These are phyloP conservation scores for Colletotrichum caudatum DNA, from an alignment of 2,329 filamentous ascomycete species.

Conservation along the genomic window DNA sequence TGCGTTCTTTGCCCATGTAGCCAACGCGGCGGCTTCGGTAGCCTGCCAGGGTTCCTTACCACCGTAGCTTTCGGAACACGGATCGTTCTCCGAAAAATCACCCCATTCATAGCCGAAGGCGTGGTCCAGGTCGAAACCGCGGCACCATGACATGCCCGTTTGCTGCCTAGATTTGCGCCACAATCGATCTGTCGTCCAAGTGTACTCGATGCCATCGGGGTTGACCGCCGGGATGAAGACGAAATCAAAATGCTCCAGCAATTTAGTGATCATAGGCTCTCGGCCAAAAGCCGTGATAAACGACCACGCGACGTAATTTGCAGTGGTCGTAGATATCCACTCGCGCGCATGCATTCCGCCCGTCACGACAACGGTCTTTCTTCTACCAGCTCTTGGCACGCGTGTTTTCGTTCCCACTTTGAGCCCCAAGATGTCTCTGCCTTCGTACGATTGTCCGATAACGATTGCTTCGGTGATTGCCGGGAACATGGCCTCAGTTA, in stretches of 20 bases:
- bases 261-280: slow-evolving; percentile 75
- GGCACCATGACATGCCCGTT: slow-evolving; percentile 85
- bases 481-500: slow-evolving; percentile 91
- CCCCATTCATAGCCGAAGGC: slow-evolving; percentile 86
- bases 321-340: slow-evolving; percentile 94
- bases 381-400: slow-evolving; percentile 52
- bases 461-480: slow-evolving; percentile 79
- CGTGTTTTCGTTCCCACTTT: slow-evolving; percentile 71
- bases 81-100: slow-evolving; percentile 70
- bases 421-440: slow-evolving; percentile 85
- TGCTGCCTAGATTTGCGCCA: slow-evolving; percentile 96
- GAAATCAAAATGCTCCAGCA: slow-evolving; percentile 88
- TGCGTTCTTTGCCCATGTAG: slow-evolving; percentile 86
- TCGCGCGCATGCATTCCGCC: slow-evolving; percentile 94
- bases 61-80: slow-evolving; percentile 91
- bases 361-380: slow-evolving; percentile 83
- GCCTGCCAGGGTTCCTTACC: slow-evolving; percentile 87
- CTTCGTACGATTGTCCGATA: slow-evolving; percentile 89
- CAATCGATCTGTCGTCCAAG: slow-evolving; percentile 89
- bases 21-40: slow-evolving; percentile 79
- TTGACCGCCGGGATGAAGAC: slow-evolving; percentile 91
- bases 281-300: slow-evolving; percentile 87
- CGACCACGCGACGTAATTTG: slow-evolving; percentile 90
- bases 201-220: slow-evolving; percentile 94
- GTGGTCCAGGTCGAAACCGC: slow-evolving; percentile 89